phyloP scores from a whole-genome alignment of 306 rosid genomes.

The Cyclanthera cordifolia region DNA sequence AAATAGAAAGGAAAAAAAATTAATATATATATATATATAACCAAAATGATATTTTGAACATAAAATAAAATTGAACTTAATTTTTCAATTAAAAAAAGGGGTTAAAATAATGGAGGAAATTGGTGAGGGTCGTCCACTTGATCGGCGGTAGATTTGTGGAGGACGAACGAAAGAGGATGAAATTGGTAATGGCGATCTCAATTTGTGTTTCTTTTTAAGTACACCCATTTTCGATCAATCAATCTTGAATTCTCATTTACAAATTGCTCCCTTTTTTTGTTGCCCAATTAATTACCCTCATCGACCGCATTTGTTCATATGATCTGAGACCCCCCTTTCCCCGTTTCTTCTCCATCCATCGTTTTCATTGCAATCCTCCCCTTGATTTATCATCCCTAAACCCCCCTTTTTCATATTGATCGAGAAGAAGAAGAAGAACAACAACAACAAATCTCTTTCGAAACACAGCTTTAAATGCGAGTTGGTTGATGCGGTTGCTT shows the following conservation, averaged over 20 bases:
- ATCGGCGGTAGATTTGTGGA: conserved; percentile 10
- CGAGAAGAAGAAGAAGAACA: background rate
- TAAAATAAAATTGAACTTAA: too few species aligned
- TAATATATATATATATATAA: too few species aligned
- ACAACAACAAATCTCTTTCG: background rate
- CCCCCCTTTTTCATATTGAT: background rate
- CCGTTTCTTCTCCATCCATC: background rate
- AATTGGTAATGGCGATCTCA: background rate
- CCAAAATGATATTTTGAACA: too few species aligned
- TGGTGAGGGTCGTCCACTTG: background rate
- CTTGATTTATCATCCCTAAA: background rate
- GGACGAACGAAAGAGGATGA: background rate
- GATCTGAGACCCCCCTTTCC: background rate
- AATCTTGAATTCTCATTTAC: background rate
- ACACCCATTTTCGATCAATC: background rate
- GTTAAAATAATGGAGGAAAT: background rate
- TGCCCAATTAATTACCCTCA: conserved; percentile 9
- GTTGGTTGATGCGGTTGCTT: conserved; percentile 56
- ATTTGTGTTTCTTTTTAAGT: background rate
- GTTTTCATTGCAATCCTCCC: background rate
- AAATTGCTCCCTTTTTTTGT: background rate
- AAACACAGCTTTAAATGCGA: conserved; percentile 61
- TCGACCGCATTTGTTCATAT: background rate
- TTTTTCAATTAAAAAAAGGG: too few species aligned
- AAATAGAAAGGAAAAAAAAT: too few species aligned